Base-by-base conservation (phyloP, 139 green algal species). In the Auxenochlorella pyrenoidosa region DNA sequence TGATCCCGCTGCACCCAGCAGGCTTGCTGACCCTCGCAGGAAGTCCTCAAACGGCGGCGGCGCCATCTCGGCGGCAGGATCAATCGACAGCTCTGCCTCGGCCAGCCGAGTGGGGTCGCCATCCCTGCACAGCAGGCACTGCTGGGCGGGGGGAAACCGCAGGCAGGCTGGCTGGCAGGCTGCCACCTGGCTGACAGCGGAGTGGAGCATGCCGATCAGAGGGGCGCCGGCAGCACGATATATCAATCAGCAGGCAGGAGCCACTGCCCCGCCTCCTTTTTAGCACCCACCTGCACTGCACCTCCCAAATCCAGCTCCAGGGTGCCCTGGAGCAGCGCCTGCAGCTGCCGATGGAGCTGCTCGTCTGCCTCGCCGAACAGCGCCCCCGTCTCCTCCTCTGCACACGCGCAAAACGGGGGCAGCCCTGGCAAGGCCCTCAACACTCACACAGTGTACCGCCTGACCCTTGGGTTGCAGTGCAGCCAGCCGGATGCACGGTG, bases 21-120 rank as follows among this genome's bases (percentile, higher is more conserved):
- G 59, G 12, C 16, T 19, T 1, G 19, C 79, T 73, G 26, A 84
- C 79, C 60, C 38, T 43, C 54, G 80, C 80, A 85, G 40, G 2
- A 77, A 43, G 40, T 59, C 63, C 0, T 85, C 80, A 34, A 85
- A 85, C 0, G 80, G 80, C 40, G 63, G 80, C 63, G 80, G 80
- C 63, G 80, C 80, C 80, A 65, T 32, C 80, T 85, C 80, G 21
- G 40, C 63, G 28, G 32, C 34, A 28, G n/a, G 44, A 16, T 83
- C 78, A 32, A 83, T 32, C 51, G 51, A 21, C 78, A 83, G 78
- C 54, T 83, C 51, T 51, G 54, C 54, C n/a, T 83, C 36, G 6
- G 60, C 28, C 59, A 85, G 80, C 6, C 80, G 26, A 28, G 80
- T 77, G 80, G 41, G 24, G 15, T 85, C 80, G 10, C 60, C 40